Percentiles rank a stretch among this genome's conserved stretches.
phyloP scores from a whole-genome alignment of 345 rosid genomes.

The Populus nigra region DNA sequence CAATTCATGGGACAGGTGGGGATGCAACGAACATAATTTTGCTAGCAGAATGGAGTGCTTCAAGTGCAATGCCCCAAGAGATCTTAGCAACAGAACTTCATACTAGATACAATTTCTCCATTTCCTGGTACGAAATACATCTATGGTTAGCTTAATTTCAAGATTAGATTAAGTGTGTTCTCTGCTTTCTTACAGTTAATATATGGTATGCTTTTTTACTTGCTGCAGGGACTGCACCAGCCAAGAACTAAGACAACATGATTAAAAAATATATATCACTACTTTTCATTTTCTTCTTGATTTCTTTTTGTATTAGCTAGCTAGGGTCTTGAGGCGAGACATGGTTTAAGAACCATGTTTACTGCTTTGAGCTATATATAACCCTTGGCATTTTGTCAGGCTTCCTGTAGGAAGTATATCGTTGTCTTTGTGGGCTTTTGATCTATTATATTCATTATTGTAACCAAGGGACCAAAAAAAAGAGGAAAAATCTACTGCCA shows the following conservation, averaged over 20 bases:
- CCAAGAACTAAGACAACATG: conserved; percentile 2
- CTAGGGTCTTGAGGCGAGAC: conserved; percentile 23
- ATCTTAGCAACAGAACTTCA: conserved; percentile 28
- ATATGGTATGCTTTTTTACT: not conserved
- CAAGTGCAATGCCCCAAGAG: conserved; percentile 91
- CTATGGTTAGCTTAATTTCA: not conserved
- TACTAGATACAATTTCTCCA: conserved; percentile 14
- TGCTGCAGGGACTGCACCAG: conserved; percentile 21
- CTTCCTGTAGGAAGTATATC: conserved; percentile 11
- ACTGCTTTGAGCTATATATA: not conserved
- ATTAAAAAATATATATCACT: conserved; percentile 9
- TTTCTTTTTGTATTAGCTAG: conserved; percentile 21
- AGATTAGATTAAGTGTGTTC: not conserved
- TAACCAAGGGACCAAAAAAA: conserved; percentile 3
- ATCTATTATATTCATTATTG: conserved; percentile 12
- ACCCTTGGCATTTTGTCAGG: conserved; percentile 25
- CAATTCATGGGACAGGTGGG: conserved; percentile 44
- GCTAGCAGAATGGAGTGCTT: conserved; percentile 93
- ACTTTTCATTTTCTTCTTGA: not conserved
- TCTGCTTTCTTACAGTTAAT: not conserved
- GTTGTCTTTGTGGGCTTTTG: conserved; percentile 6
- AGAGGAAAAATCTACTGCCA: not conserved
- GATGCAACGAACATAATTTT: conserved; percentile 91
- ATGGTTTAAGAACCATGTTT: conserved; percentile 18
- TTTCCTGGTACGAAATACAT: not conserved